A percentile compares a stretch with the other conserved stretches of the same genome.
These are phyloP conservation scores for Daldinia concentrica DNA, from an alignment of 495 filamentous ascomycete species.

Conservation along the genomic window DNA sequence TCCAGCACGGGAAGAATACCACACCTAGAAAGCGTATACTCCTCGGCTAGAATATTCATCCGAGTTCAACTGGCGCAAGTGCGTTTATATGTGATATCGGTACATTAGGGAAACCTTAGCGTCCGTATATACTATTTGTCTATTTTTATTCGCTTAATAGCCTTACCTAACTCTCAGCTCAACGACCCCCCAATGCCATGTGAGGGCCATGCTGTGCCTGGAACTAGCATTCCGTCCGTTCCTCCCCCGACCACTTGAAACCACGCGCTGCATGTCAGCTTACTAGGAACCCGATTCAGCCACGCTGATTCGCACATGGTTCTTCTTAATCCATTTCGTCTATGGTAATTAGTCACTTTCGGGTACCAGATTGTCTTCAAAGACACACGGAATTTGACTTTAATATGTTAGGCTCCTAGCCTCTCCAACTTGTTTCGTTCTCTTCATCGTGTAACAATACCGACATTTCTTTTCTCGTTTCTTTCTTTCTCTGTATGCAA, in stretches of 20 bases:
- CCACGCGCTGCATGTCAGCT: constrained; percentile 1
- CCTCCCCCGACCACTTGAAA: constrained; percentile 4
- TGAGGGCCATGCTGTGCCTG: constrained; percentile 1
- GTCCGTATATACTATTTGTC: background rate
- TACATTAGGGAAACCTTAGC: no score
- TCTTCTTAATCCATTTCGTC: background rate
- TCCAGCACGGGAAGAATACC: background rate
- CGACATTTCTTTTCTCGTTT: background rate
- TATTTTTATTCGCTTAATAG: background rate
- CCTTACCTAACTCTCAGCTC: constrained; percentile 6
- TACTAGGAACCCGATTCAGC: constrained; percentile 1
- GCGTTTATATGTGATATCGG: background rate
- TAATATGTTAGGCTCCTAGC: constrained; percentile 1
- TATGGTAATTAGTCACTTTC: background rate
- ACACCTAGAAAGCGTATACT: background rate
- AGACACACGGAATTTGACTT: background rate
- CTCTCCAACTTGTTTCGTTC: background rate
- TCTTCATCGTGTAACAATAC: background rate
- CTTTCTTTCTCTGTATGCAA: background rate
- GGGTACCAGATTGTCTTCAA: background rate
- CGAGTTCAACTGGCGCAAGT: background rate
- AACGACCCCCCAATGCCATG: background rate
- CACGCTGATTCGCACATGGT: constrained; percentile 1
- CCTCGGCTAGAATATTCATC: constrained; percentile 1
- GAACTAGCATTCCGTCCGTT: background rate